Conservation (phyloP, 164 flowering plant genomes). For the Chloranthus sessilifolius region DNA sequence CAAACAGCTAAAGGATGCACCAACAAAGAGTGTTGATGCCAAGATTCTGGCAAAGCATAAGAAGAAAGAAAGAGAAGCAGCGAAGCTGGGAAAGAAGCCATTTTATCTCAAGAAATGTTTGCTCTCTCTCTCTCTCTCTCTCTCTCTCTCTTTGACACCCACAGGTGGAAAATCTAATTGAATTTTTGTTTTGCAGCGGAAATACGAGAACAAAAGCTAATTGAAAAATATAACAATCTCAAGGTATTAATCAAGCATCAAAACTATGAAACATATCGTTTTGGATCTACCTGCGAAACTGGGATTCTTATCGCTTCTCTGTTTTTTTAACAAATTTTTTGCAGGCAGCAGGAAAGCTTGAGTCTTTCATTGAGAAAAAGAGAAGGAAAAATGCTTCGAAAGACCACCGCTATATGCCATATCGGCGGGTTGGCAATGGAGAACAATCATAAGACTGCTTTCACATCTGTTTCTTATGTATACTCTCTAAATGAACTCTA, state of each 20-base stretch:
- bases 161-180: slow-evolving; percentile 4
- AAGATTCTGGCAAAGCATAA: slow-evolving; percentile 73
- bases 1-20: slow-evolving; percentile 53
- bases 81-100: slow-evolving; percentile 80
- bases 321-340: slow-evolving; percentile 5
- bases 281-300: background rate
- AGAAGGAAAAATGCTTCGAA: slow-evolving; percentile 83
- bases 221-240: slow-evolving; percentile 59
- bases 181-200: slow-evolving; percentile 53
- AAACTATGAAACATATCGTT: background rate
- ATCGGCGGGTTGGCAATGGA: slow-evolving; percentile 40
- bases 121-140: slow-evolving; percentile 14
- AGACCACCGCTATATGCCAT: slow-evolving; percentile 78
- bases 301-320: background rate
- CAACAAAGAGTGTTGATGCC: slow-evolving; percentile 42
- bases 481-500: too few species aligned
- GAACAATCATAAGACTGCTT: too few species aligned
- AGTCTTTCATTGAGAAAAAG: slow-evolving; percentile 65
- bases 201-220: slow-evolving; percentile 50
- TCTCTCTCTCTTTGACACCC: slow-evolving; percentile 9
- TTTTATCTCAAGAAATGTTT: slow-evolving; percentile 82
- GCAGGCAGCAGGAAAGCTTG: slow-evolving; percentile 82
- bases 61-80: slow-evolving; percentile 87
- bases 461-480: too few species aligned
- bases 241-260: slow-evolving; percentile 41